Base-by-base conservation (phyloP, 345 rosid species). In the Ceriops zippeliana region DNA sequence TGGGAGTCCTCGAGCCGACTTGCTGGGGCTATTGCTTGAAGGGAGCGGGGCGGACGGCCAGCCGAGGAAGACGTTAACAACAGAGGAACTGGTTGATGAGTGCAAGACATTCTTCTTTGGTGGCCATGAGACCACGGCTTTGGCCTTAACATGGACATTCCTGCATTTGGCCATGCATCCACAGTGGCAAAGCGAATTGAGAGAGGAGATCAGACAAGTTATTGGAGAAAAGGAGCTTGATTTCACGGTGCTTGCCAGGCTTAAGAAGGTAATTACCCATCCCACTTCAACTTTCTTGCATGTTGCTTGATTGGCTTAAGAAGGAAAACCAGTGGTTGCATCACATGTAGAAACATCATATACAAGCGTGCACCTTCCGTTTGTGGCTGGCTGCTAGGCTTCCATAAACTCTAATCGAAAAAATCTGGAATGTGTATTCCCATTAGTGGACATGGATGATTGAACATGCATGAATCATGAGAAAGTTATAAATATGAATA, bases 61-160 rank as follows among this genome's bases (percentile, higher is more conserved):
- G 20, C 10, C 16, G 2, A 82, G 80, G 70, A 87, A 81, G 82
- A 80, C 49, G 5, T 66, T 95, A 69, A 82, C 89, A 22, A 73
- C 84, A 1, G 72, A 79, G 61, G 93, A 91, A 61, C 75, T 95
- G 16, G 87, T 95, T 1, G 97, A 95, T 28, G 97, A 95, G 80
- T 90, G 97, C 82, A 95, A 95, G 74, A 95, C 99, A 3, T 90
- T 95, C 79, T 95, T 95, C 84, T 95, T 95, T 34, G 97, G 81
- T 32, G 97, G 99, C 7, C 97, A 95, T 35, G 97, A 91, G 77
- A 93, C 98, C 7, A 95, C 99, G 0, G 97, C 97, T 22, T 65
- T 91, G 76, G 93, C 96, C 1, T 52, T 95, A 9, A 69, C 96
- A 22, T 95, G 97, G 99, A 91, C 96, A 28, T 71, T 95, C 72